phyloP scores from a whole-genome alignment of 2,329 filamentous ascomycete species.

The Penicillium griseofulvum region DNA sequence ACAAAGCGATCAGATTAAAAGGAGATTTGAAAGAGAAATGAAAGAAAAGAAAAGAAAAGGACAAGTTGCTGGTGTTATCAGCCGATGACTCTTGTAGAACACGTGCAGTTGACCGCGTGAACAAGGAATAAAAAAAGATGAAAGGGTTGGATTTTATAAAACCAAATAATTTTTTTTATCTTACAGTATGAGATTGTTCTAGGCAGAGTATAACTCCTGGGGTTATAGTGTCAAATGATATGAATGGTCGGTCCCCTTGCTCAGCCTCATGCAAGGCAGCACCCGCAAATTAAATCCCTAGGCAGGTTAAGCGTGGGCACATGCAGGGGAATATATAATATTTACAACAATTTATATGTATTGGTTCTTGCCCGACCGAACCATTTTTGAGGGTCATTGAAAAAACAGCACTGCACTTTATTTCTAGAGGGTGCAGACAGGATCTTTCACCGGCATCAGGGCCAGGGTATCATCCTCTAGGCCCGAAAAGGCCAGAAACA shows the following conservation, averaged over 20 bases:
- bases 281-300: neutral
- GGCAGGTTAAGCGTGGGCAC: neutral
- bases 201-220: too few species aligned
- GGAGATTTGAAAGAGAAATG: neutral
- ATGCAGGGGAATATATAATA: neutral
- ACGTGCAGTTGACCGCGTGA: too few species aligned
- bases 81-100: too few species aligned
- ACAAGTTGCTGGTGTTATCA: neutral
- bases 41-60: neutral
- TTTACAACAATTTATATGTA: neutral
- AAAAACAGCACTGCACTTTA: conserved; percentile 2
- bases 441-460: neutral
- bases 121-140: too few species aligned
- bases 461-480: neutral
- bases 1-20: neutral
- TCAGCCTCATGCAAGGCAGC: too few species aligned
- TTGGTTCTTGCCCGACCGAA: too few species aligned
- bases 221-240: too few species aligned
- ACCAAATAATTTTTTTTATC: too few species aligned
- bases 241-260: too few species aligned
- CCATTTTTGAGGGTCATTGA: conserved; percentile 5
- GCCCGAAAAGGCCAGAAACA: conserved; percentile 13
- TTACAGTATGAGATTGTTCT: too few species aligned
- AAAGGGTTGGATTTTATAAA: too few species aligned
- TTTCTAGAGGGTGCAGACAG: neutral